These are phyloP conservation scores for Penicillium nucicola DNA, from an alignment of 495 filamentous ascomycete species.

Conservation along the genomic window DNA sequence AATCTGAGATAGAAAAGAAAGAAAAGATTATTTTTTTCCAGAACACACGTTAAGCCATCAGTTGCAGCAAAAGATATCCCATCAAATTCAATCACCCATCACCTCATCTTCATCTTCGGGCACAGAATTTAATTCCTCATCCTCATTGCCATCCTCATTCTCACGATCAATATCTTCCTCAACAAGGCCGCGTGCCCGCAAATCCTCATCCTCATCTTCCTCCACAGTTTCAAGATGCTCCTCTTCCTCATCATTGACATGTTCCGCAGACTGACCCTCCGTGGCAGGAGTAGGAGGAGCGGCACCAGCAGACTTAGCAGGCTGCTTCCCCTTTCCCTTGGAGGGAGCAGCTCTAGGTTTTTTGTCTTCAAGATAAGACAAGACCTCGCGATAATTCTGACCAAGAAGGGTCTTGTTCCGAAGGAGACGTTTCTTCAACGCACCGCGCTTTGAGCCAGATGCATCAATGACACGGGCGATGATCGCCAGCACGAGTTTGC, in stretches of 20 bases:
- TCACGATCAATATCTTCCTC: constrained; percentile 56
- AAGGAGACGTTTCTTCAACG: constrained; percentile 59
- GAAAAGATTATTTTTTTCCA: constrained; percentile 2
- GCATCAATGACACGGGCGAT: constrained; percentile 69
- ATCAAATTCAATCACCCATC: constrained; percentile 57
- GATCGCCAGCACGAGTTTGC: constrained; percentile 76
- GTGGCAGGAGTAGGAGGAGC: constrained; percentile 33
- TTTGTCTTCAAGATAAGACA: constrained; percentile 67
- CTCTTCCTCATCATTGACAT: constrained; percentile 50
- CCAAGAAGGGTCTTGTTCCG: constrained; percentile 68
- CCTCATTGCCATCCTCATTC: constrained; percentile 40
- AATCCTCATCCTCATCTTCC: constrained; percentile 58
- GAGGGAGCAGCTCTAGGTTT: constrained; percentile 37
- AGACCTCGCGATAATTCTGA: constrained; percentile 70
- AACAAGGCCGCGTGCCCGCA: constrained; percentile 56
- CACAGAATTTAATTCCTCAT: constrained; percentile 32
- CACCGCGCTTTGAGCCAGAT: constrained; percentile 52
- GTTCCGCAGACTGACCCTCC: constrained; percentile 38
- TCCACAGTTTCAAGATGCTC: constrained; percentile 48
- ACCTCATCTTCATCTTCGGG: constrained; percentile 64
- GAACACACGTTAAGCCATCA: not conserved
- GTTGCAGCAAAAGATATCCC: not conserved
- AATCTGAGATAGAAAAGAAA: constrained; percentile 5
- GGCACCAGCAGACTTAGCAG: constrained; percentile 26
- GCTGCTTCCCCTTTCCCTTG: constrained; percentile 47